A percentile compares a stretch with the other conserved stretches of the same genome.
Conservation (phyloP, 345 rosid species). For the Euphorbia tirucalli region DNA sequence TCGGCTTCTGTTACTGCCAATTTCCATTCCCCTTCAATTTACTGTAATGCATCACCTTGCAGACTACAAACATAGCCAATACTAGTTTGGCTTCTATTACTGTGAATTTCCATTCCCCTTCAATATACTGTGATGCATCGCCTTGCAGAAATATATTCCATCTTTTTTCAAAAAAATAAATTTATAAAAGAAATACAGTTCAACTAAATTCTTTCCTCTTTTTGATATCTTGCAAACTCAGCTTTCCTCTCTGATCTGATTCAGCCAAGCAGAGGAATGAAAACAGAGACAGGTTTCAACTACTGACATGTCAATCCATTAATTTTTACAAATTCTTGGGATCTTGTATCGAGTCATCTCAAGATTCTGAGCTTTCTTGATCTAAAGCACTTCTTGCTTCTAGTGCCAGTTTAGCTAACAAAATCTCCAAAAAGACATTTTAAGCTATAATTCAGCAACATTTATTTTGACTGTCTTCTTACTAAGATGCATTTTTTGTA, state of each 20-base stretch:
- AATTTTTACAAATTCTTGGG: neutral
- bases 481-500: too few species aligned
- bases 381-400: neutral
- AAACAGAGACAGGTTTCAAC: neutral
- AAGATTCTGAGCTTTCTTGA: neutral
- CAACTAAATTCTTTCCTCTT: neutral
- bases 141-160: neutral
- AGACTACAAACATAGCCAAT: too few species aligned
- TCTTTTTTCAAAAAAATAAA: too few species aligned
- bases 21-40: neutral
- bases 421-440: neutral
- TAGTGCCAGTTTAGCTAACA: neutral
- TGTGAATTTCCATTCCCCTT: too few species aligned
- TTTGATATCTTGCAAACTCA: neutral
- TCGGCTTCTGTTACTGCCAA: neutral
- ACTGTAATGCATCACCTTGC: too few species aligned
- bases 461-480: too few species aligned
- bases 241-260: too few species aligned
- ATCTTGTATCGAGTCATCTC: neutral
- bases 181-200: neutral
- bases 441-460: too few species aligned
- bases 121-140: too few species aligned
- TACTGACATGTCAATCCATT: neutral
- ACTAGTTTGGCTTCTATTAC: too few species aligned
- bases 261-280: too few species aligned